These are phyloP conservation scores for Emergomyces pasteurianus DNA, from an alignment of 2,329 filamentous ascomycete species.

Conservation along the genomic window DNA sequence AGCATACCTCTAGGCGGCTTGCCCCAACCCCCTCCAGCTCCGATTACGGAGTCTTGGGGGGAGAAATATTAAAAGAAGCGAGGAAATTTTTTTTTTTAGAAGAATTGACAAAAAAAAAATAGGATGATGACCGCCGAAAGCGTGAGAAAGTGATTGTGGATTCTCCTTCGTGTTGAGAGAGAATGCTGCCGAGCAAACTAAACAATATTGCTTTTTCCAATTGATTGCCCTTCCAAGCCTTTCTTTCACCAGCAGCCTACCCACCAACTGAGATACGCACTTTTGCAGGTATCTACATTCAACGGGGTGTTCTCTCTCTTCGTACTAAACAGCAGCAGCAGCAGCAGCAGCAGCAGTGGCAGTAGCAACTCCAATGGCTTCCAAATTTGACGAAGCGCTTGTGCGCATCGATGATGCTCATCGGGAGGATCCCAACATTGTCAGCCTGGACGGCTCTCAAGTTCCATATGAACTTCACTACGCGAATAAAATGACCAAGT, in stretches of 20 bases:
- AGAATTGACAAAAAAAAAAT: not conserved
- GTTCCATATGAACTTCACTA: slow-evolving; percentile 74
- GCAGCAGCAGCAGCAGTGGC: too few species aligned
- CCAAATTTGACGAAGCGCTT: slow-evolving; percentile 39
- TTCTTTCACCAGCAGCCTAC: not conserved
- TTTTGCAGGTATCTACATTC: not conserved
- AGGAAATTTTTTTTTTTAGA: too few species aligned
- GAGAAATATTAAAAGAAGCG: not conserved
- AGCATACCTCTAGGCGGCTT: too few species aligned
- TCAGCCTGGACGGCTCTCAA: slow-evolving; percentile 33
- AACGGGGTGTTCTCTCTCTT: not conserved
- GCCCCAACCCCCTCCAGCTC: not conserved
- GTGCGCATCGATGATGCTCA: slow-evolving; percentile 63
- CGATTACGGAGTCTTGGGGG: not conserved
- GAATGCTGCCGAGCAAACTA: not conserved
- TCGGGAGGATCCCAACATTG: slow-evolving; percentile 51
- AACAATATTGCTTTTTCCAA: not conserved
- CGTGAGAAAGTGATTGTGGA: not conserved
- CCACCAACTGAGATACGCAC: not conserved
- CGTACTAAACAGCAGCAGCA: not conserved
- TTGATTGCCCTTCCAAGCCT: not conserved
- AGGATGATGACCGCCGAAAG: not conserved
- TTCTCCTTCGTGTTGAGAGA: not conserved
- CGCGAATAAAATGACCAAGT: slow-evolving; percentile 64
- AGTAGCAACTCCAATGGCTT: slow-evolving; percentile 15